Conservation (phyloP, 2,329 filamentous ascomycete genomes). For the Fusarium kyushuense region DNA sequence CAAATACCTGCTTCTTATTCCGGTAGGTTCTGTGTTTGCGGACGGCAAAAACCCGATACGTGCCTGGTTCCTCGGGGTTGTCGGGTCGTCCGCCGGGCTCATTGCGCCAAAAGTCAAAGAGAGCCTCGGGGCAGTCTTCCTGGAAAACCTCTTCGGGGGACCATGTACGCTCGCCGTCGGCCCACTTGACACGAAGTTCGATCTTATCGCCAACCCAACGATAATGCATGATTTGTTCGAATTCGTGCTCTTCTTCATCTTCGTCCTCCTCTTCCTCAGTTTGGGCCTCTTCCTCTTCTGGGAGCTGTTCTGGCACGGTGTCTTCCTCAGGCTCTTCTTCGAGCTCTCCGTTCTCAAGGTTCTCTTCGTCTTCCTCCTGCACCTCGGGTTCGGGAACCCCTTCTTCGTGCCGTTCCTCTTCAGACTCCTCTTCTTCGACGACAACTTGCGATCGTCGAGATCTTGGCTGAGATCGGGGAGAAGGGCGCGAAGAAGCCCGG, state of each 20-base stretch:
- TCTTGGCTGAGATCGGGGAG: background rate
- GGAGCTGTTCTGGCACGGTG: no score
- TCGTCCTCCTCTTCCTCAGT: background rate
- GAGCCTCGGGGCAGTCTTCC: conserved; percentile 47
- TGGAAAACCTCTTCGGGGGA: conserved; percentile 52
- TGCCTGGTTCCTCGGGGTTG: conserved; percentile 48
- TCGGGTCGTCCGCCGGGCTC: conserved; percentile 48
- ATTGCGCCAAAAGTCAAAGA: conserved; percentile 52
- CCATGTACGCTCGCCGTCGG: conserved; percentile 50
- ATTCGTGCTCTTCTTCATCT: conserved; percentile 3
- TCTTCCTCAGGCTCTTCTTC: background rate
- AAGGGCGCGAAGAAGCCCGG: background rate
- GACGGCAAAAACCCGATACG: conserved; percentile 53
- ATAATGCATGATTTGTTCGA: conserved; percentile 43
- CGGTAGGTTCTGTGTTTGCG: conserved; percentile 49
- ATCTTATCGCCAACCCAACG: conserved; percentile 50
- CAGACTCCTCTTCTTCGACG: background rate
- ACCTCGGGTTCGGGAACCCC: background rate
- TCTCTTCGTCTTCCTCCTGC: background rate
- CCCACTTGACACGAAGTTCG: conserved; percentile 52
- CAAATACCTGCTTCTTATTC: conserved; percentile 47
- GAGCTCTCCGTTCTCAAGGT: background rate
- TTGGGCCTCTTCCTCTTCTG: no score
- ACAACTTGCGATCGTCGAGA: background rate
- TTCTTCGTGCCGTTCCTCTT: background rate